Base-by-base conservation (phyloP, 805 yeast species). In the Barnettozyma wickerhamii region DNA sequence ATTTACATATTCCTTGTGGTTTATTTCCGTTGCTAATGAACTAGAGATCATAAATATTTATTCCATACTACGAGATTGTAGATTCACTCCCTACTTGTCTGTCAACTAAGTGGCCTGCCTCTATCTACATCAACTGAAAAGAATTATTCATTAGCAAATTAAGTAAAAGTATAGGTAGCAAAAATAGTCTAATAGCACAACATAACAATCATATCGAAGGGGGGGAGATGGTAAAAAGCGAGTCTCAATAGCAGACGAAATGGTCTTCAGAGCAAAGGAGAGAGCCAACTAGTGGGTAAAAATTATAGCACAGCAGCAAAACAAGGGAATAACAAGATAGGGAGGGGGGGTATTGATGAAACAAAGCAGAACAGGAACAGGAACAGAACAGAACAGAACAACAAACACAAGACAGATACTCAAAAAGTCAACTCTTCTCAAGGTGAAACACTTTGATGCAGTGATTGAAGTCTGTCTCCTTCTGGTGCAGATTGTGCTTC, bases 361-460 rank as follows among this genome's bases (percentile, higher is more conserved):
- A 14, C 30, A 7, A 23, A 23, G 12, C 9, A 12, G 26, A 23
- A 23, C 26, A 23, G 12, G 12, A 23, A 23, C 26, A 23, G 12
- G 3, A 23, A 23, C 12, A 23, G 26, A 23, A 23, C 26, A 23
- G n/a, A 2, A 23, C 3, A 2, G 12, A 23, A 9, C 26, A 23
- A 23, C 12, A 23, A 23, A 23, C 12, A 23, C 12, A 23, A 23
- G 12, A 9, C 26, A 23, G 9, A 12, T 23, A 23, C 9, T 23
- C 26, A 12, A 23, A 23, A 23, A 23, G 12, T 12, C 12, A 23
- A 23, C 26, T 23, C 26, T 41, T 48, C 36, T 48, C 46, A 6
- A 48, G 32, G 29, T 46, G 49, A 29, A 48, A 48, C 19, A 48
- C 52, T 32, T 48, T 48, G 10, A 46, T 38, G 19, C 45, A 45